Evolutionary conservation across 1,284 basidiomycete genomes (phyloP).

Genomic region (Phellinidium pouzarii): DNA sequence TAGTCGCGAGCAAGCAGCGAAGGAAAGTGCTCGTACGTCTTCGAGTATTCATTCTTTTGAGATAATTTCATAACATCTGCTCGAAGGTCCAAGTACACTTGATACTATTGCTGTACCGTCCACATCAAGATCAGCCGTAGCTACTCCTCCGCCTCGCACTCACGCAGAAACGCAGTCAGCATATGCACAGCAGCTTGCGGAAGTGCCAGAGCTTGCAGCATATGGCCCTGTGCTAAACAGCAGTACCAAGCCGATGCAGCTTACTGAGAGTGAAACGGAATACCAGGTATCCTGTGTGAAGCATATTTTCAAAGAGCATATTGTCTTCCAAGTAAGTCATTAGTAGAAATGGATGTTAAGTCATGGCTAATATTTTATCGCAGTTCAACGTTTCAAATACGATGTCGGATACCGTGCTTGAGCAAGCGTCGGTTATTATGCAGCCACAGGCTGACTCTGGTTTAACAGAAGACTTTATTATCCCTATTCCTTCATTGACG

Average conservation of each 20-base stretch:
- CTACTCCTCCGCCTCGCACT: conserved; percentile 61
- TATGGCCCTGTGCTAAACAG: conserved; percentile 91
- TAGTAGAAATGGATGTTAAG: conserved; percentile 5
- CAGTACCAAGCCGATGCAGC: conserved; percentile 70
- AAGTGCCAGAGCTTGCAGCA: conserved; percentile 78
- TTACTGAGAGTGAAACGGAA: conserved; percentile 97
- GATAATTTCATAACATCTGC: conserved; percentile 15
- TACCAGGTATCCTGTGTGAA: conserved; percentile 97
- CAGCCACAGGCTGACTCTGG: conserved; percentile 69
- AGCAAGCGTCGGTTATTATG: conserved; percentile 95
- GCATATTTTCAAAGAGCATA: conserved; percentile 92
- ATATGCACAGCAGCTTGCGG: conserved; percentile 81
- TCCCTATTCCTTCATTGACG: conserved; percentile 71
- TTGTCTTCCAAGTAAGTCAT: conserved; percentile 84
- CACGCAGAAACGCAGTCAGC: conserved; percentile 80
- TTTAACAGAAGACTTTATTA: conserved; percentile 92
- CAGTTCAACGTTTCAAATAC: conserved; percentile 98
- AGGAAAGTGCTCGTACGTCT: conserved; percentile 74
- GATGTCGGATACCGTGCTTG: conserved; percentile 95
- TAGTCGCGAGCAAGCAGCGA: conserved; percentile 82
- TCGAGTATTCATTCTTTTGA: background rate
- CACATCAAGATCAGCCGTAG: conserved; percentile 47
- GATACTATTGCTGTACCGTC: conserved; percentile 74
- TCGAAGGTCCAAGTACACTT: conserved; percentile 69
- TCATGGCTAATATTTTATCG: background rate